Evolutionary conservation across 2,329 filamentous ascomycete species (phyloP).

Genomic region (Colletotrichum magnum): DNA sequence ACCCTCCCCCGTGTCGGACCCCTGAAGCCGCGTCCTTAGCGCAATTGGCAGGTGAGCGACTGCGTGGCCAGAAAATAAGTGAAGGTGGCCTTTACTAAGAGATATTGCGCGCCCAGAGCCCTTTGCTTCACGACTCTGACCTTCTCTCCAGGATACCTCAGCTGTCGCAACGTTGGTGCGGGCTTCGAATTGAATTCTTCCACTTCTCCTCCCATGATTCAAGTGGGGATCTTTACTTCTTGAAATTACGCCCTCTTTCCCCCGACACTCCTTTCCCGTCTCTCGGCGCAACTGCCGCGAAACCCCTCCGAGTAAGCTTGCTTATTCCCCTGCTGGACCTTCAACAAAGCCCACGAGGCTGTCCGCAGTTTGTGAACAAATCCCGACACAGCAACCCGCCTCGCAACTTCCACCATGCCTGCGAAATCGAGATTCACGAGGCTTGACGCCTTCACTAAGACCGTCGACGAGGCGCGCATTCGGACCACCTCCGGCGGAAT

Average conservation of each 20-base stretch:
- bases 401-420: constrained; percentile 71
- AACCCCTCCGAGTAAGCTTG: constrained; percentile 8
- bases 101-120: constrained; percentile 30
- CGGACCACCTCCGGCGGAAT: constrained; percentile 96
- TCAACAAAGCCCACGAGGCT: constrained; percentile 22
- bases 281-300: constrained; percentile 33
- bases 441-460: constrained; percentile 99
- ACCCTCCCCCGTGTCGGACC: constrained; percentile 33
- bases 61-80: constrained; percentile 45
- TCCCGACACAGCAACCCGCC: constrained; percentile 15
- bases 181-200: constrained; percentile 10
- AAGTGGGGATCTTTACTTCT: constrained; percentile 34
- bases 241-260: constrained; percentile 25
- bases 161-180: constrained; percentile 18
- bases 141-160: constrained; percentile 5
- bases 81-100: constrained; percentile 53
- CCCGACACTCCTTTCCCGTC: constrained; percentile 40
- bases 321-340: constrained; percentile 25
- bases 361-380: constrained; percentile 22
- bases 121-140: background rate
- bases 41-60: constrained; percentile 31
- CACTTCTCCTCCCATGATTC: constrained; percentile 35
- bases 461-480: constrained; percentile 96
- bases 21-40: constrained; percentile 36
- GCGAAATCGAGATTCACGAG: constrained; percentile 93